phyloP scores from a whole-genome alignment of 2,329 filamentous ascomycete genomes.

The Alternaria dauci region DNA sequence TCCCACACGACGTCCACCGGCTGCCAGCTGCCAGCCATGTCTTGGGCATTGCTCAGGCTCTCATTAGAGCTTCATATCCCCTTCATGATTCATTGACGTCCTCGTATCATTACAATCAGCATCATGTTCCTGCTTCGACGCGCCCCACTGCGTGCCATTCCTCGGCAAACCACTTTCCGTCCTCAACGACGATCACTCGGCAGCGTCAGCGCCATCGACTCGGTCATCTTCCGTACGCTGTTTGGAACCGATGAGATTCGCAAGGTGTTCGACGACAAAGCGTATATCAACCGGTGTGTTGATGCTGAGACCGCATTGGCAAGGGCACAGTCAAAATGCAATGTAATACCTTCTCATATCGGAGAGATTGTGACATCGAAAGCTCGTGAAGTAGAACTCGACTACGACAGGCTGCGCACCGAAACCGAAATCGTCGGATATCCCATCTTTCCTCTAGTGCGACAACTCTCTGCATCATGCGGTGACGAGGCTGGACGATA shows the following conservation, averaged over 20 bases:
- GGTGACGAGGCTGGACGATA: constrained; percentile 54
- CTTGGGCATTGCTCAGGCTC: constrained; percentile 15
- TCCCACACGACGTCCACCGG: constrained; percentile 30
- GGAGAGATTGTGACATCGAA: constrained; percentile 44
- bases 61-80: constrained; percentile 13
- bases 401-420: constrained; percentile 54
- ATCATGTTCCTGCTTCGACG: constrained; percentile 44
- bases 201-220: constrained; percentile 56
- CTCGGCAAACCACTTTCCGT: constrained; percentile 23
- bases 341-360: constrained; percentile 57
- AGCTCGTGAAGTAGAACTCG: constrained; percentile 47
- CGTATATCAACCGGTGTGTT: constrained; percentile 60
- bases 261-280: constrained; percentile 60
- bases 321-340: constrained; percentile 59
- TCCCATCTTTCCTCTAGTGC: constrained; percentile 61
- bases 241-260: constrained; percentile 63
- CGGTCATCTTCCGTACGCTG: constrained; percentile 60
- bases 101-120: constrained; percentile 13
- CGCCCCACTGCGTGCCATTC: constrained; percentile 30
- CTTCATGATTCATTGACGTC: constrained; percentile 12
- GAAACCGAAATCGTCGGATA: constrained; percentile 65
- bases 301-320: constrained; percentile 63
- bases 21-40: constrained; percentile 20
- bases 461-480: constrained; percentile 55
- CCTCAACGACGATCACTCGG: constrained; percentile 38